A percentile compares a stretch with the other conserved stretches of the same genome.
Conservation (phyloP, 495 filamentous ascomycete genomes). For the Melanomma pulvis-pyrius region DNA sequence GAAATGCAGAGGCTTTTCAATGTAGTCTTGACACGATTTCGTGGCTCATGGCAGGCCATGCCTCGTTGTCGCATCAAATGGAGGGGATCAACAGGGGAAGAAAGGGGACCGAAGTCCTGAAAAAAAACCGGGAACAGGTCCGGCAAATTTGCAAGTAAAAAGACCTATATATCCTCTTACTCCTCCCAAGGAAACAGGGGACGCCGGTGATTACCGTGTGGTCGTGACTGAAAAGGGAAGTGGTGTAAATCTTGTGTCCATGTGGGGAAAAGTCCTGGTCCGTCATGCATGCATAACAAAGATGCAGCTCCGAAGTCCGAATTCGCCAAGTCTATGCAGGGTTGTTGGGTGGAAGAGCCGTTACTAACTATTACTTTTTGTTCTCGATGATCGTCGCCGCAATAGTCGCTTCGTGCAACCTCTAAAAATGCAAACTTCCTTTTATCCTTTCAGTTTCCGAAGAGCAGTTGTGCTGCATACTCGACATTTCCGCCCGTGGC, state of each 20-base stretch:
- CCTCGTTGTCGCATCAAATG: not conserved
- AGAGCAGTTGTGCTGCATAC: conserved; percentile 76
- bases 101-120: not conserved
- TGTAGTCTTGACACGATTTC: not conserved
- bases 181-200: not conserved
- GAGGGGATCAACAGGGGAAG: not conserved
- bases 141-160: not conserved
- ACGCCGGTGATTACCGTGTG: not conserved
- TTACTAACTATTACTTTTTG: conserved; percentile 6
- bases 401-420: conserved; percentile 9
- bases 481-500: conserved; percentile 81
- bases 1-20: not conserved
- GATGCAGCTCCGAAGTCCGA: not conserved
- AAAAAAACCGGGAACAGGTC: not conserved
- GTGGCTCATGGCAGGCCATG: not conserved
- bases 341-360: conserved; percentile 3
- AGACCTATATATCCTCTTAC: not conserved
- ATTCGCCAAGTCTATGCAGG: conserved; percentile 20
- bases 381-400: not conserved
- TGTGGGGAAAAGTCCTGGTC: not conserved
- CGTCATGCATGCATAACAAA: conserved; percentile 2
- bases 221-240: not conserved
- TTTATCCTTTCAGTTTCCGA: conserved; percentile 41
- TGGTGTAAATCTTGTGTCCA: not conserved
- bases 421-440: not conserved